Base-by-base conservation (phyloP, 2,329 filamentous ascomycete genomes). In the Stagonosporopsis rhizophila region DNA sequence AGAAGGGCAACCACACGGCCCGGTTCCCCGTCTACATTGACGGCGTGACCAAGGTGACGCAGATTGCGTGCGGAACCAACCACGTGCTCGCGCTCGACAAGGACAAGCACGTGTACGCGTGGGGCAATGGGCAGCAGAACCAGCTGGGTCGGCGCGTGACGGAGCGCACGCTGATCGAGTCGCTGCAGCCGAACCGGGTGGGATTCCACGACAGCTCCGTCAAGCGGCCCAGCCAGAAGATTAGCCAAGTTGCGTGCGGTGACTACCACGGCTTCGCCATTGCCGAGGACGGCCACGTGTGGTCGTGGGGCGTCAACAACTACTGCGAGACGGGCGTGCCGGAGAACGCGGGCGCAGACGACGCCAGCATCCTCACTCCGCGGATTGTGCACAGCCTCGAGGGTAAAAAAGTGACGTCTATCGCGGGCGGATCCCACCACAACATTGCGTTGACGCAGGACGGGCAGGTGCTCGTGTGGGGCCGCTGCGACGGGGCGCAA, bases 251-350 rank as follows among this genome's bases (percentile, higher is more conserved):
- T 55, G 83, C 85, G 25, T 88, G 87, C 50, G 92, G 92, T 40
- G 85, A 88, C 14, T 94, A 93, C 77, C 91, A 96, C 79, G 90
- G 87, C 65, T 94, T 96, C 67, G 89, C 89, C 45, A 83, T 92
- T 44, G 83, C 85, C 66, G 84, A 86, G 59, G 83, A 87, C 25
- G 87, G 87, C 35, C 82, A 85, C 27, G 88, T 94, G 28, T 95
- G 87, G 77, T 85, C 87, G 0, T 96, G 92, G 91, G 92, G 92
- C 22, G 80, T 94, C 27, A 96, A 96, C 82, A 92, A 90, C 77
- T 96, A 90, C 75, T 90, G 89, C 60, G 89, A 96, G 78, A 90
- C 90, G 15, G 91, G 89, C 32, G 82, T 89, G 56, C 80, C 81
- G 15, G 82, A 85, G 39, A 81, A 83, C 50, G 87, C 85, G 14